These are phyloP conservation scores for Pilatotrama ljubarskyi DNA, from an alignment of 768 basidiomycete genomes.

Conservation along the genomic window DNA sequence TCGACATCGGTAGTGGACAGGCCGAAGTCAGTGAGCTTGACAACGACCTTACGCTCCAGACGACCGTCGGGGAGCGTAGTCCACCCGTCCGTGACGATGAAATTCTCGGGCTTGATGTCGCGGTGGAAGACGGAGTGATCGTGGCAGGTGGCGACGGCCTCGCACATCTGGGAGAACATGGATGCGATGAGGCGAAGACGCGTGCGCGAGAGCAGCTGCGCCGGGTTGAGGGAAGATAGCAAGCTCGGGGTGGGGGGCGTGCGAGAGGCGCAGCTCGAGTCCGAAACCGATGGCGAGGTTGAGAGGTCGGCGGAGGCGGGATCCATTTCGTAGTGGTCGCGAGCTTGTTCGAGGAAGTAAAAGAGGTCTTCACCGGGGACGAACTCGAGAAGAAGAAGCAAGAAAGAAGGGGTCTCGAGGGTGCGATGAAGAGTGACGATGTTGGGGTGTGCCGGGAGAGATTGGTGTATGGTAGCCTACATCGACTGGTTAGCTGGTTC, in stretches of 20 bases:
- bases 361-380: constrained; percentile 97
- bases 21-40: constrained; percentile 97
- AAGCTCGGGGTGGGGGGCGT: constrained; percentile 95
- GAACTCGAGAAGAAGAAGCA: constrained; percentile 92
- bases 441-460: constrained; percentile 84
- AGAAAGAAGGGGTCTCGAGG: constrained; percentile 86
- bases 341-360: constrained; percentile 96
- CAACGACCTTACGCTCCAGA: constrained; percentile 83
- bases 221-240: constrained; percentile 77
- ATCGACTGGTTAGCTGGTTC: neutral
- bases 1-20: constrained; percentile 86
- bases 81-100: constrained; percentile 88
- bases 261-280: constrained; percentile 40
- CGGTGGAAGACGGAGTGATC: constrained; percentile 89
- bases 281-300: constrained; percentile 21
- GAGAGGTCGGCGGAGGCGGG: constrained; percentile 27
- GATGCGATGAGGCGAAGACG: constrained; percentile 91
- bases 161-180: constrained; percentile 99
- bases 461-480: constrained; percentile 93
- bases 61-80: constrained; percentile 52
- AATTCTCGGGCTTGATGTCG: constrained; percentile 99
- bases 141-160: constrained; percentile 94
- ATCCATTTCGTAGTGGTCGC: constrained; percentile 75
- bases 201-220: constrained; percentile 80
- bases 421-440: constrained; percentile 95